Evolutionary conservation across 345 rosid genomes (phyloP), one percentile per base, ranked within the genome.

Genomic region (Arabidopsis thaliana): DNA sequence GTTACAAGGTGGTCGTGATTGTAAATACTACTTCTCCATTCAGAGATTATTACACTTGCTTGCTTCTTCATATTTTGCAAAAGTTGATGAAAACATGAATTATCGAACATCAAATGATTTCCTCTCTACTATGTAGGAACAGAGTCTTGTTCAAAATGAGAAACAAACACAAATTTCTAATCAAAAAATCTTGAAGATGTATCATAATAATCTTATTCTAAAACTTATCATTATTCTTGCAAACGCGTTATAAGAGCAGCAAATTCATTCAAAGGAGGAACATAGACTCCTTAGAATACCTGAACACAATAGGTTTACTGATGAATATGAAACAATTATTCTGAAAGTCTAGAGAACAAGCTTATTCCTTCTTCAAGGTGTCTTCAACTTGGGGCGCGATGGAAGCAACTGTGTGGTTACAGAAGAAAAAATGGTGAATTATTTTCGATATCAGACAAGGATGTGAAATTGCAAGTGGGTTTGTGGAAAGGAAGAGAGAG

Each of bases 311-410:
- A 74, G 71, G 66, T 65, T 44, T 65, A 44, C 34, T 41, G 55
- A 63, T 45, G 65, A 76, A 77, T 69, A 62, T 56, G 65, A 56
- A 65, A 56, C 67, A 64, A 57, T 71, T 77, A 71, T 65, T 77
- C 28, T 48, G 74, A 48, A 44, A 14, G 67, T 33, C 44, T 59
- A 55, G 60, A 64, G 60, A 71, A 57, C 23, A 65, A 71, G 48
- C 76, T 42, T 72, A 44, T 65, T 72, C 56, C 6, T 22, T 13
- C 63, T 66, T 78, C 74, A 78, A 41, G 81, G 78, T 72, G 81
- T 59, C 69, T 78, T 78, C 1, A 72, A 8, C 44, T 72, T 78
- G 41, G 52, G 81, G 48, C 78, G 81, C 1, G 36, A 16, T 0
- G 81, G 81, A 44, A 78, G 52, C 70, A 78, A 52, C 81, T 78